Conservation (phyloP, 1,139 yeast genomes). For the Yamadazyma dendronema region DNA sequence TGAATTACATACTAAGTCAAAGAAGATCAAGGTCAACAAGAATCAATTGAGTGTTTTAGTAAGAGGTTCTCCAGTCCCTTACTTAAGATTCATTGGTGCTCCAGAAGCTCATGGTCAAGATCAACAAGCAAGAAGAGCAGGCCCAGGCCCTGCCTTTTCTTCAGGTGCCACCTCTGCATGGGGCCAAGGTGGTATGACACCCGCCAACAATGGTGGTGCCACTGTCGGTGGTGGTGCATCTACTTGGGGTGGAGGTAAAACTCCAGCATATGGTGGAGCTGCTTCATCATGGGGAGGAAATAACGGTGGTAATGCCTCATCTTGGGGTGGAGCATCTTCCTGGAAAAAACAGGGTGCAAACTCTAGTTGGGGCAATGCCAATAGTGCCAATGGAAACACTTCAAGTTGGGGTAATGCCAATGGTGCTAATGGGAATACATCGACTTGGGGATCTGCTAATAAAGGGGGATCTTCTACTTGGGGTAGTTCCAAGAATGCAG, state of each 20-base stretch:
- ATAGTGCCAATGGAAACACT: not conserved
- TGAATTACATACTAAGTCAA: slow-evolving; percentile 89
- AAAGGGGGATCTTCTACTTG: slow-evolving; percentile 34
- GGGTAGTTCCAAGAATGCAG: slow-evolving; percentile 31
- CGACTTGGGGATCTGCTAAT: slow-evolving; percentile 26
- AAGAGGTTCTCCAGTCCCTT: slow-evolving; percentile 69
- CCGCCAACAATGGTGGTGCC: slow-evolving; percentile 30
- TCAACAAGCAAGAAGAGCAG: slow-evolving; percentile 25
- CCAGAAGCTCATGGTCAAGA: slow-evolving; percentile 17
- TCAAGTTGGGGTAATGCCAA: not conserved
- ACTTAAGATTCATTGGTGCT: slow-evolving; percentile 73
- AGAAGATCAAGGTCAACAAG: slow-evolving; percentile 82
- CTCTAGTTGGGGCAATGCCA: slow-evolving; percentile 23
- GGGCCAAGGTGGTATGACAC: slow-evolving; percentile 31
- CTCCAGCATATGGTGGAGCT: slow-evolving; percentile 33
- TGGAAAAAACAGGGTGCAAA: slow-evolving; percentile 15
- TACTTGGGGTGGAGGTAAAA: slow-evolving; percentile 39
- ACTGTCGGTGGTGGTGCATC: slow-evolving; percentile 30
- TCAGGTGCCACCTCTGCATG: slow-evolving; percentile 42
- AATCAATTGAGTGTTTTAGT: slow-evolving; percentile 69
- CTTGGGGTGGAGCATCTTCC: slow-evolving; percentile 38
- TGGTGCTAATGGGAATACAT: slow-evolving; percentile 3
- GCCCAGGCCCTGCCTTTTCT: slow-evolving; percentile 44
- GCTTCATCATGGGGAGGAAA: slow-evolving; percentile 50
- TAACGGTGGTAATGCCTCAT: slow-evolving; percentile 37